These are phyloP conservation scores for Gossypium thurberi DNA, from an alignment of 345 rosid species.

Conservation along the genomic window DNA sequence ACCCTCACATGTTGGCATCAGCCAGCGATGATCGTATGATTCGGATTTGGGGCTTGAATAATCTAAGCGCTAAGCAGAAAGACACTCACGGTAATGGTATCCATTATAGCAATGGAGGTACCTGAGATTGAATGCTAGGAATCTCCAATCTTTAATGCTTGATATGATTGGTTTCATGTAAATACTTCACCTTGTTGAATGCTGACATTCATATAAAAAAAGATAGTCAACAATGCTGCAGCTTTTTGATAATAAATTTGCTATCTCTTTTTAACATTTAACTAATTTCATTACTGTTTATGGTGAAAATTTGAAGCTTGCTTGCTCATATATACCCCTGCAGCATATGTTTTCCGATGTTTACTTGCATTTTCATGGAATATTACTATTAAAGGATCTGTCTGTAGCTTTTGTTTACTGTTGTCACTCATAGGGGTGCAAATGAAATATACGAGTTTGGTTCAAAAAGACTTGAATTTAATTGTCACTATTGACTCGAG, in stretches of 20 bases:
- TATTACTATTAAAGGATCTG: not conserved
- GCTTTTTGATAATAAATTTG: constrained; percentile 38
- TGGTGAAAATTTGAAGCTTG: not conserved
- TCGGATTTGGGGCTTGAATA: constrained; percentile 54
- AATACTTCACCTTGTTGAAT: constrained; percentile 24
- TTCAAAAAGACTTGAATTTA: too few relatives aligned
- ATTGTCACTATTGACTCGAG: too few relatives aligned
- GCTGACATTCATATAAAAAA: constrained; percentile 32
- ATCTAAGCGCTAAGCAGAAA: constrained; percentile 23
- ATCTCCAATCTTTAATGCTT: constrained; percentile 12
- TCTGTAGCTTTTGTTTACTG: too few relatives aligned
- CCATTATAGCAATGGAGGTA: constrained; percentile 42
- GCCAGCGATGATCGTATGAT: constrained; percentile 65
- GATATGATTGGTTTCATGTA: constrained; percentile 37
- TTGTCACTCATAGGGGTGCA: too few relatives aligned
- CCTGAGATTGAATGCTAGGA: constrained; percentile 12
- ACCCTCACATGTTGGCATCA: constrained; percentile 69
- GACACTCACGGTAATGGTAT: constrained; percentile 31
- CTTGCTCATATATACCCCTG: not conserved
- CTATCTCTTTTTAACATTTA: constrained; percentile 8
- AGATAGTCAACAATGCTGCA: constrained; percentile 25
- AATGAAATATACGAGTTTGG: too few relatives aligned
- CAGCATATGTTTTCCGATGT: not conserved
- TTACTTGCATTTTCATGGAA: not conserved
- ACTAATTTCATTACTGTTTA: not conserved